phyloP scores from a whole-genome alignment of 352 stramenopile genomes.

The Globisporangium uncinulatum region DNA sequence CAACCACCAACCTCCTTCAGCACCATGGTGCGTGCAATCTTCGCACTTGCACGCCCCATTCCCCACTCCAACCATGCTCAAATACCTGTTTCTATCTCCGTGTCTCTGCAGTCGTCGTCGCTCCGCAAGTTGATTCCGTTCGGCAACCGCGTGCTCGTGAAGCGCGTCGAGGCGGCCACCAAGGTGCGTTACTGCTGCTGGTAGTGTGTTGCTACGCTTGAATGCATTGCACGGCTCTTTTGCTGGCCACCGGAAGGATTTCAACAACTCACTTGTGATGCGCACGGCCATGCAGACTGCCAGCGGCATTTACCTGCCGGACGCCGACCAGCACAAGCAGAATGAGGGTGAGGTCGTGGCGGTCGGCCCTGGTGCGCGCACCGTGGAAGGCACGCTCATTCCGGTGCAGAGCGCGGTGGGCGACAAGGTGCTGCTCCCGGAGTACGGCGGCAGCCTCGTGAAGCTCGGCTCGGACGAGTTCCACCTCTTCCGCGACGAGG shows the following conservation, averaged over 20 bases:
- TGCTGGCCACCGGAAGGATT: too few species aligned
- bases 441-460: slow-evolving; percentile 93
- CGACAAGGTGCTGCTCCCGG: slow-evolving; percentile 94
- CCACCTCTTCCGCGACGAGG: slow-evolving; percentile 94
- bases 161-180: slow-evolving; percentile 87
- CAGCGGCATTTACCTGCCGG: slow-evolving; percentile 92
- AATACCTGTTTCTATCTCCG: too few species aligned
- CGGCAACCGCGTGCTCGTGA: slow-evolving; percentile 93
- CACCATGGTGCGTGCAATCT: slow-evolving; percentile 8
- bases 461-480: slow-evolving; percentile 92
- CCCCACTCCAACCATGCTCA: too few species aligned
- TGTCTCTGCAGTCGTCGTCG: slow-evolving; percentile 30
- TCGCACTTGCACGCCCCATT: too few species aligned
- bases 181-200: slow-evolving; percentile 32
- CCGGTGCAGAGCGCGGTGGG: slow-evolving; percentile 83
- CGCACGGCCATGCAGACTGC: slow-evolving; percentile 54
- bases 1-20: background rate
- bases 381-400: slow-evolving; percentile 86
- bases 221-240: too few species aligned
- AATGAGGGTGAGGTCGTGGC: slow-evolving; percentile 94
- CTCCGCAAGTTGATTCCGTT: slow-evolving; percentile 91
- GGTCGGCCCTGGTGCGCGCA: slow-evolving; percentile 89
- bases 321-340: slow-evolving; percentile 89
- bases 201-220: background rate
- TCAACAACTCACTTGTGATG: background rate